A percentile compares a stretch with the other conserved stretches of the same genome.
These are phyloP conservation scores for Petunia hybrid DNA, from an alignment of 305 asterid species.

Conservation along the genomic window DNA sequence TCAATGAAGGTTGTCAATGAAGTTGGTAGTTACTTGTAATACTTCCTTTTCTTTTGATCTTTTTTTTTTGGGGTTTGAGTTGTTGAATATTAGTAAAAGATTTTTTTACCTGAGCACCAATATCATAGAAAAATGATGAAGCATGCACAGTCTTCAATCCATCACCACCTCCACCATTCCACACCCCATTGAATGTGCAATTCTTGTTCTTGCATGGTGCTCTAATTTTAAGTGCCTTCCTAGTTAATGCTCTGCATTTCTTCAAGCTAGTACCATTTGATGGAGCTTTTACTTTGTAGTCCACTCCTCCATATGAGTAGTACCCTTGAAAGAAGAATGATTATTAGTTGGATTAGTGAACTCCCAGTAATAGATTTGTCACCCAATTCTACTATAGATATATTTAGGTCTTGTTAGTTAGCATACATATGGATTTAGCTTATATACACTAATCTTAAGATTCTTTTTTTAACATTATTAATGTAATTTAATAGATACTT, in stretches of 20 bases:
- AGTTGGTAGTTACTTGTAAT: neutral
- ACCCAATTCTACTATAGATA: neutral
- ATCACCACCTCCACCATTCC: slow-evolving; percentile 91
- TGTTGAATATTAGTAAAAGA: neutral
- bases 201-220: slow-evolving; percentile 65
- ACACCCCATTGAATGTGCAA: slow-evolving; percentile 81
- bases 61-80: neutral
- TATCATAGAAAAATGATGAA: slow-evolving; percentile 69
- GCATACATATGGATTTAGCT: too few species aligned
- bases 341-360: neutral
- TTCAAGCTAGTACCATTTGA: slow-evolving; percentile 43
- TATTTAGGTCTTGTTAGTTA: too few species aligned
- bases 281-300: slow-evolving; percentile 41
- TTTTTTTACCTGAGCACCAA: slow-evolving; percentile 37
- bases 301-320: slow-evolving; percentile 40
- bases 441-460: too few species aligned
- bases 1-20: neutral
- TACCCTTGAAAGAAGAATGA: slow-evolving; percentile 26
- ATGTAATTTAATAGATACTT: too few species aligned
- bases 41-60: neutral
- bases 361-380: neutral
- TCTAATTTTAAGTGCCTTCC: slow-evolving; percentile 59
- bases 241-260: slow-evolving; percentile 59
- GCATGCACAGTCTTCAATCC: slow-evolving; percentile 72
- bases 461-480: too few species aligned